Base-by-base conservation (phyloP, 352 stramenopile genomes). In the Globisporangium spinosum region DNA sequence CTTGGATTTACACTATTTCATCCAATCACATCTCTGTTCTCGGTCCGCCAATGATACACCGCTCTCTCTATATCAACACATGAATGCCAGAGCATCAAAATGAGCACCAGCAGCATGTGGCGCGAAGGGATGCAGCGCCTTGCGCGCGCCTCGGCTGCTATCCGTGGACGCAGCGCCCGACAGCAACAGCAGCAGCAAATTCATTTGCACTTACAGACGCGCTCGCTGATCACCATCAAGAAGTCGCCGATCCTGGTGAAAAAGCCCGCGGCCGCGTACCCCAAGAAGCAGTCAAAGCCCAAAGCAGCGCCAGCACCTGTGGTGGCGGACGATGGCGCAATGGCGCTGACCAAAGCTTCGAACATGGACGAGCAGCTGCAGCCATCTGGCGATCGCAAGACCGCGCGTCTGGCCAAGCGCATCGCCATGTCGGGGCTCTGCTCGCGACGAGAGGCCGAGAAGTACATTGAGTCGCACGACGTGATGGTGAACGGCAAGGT, bases 381-480 rank as follows among this genome's bases (percentile, higher is more conserved):
- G 10, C 4, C 29, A 32, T 4, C 29, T 32, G 35, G 32, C 1
- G 17, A 59, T 20, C 62, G 23, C 43, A 64, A 62, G 53, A 34
- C 72, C 20, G 64, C 91, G 49, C 83, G 90, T 8, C 71, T 97
- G 22, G 88, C 89, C 13, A 96, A 95, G 68, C 79, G 83, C 32
- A 92, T 97, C 57, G 86, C 90, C n/a, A 77, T 93, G 60, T 85
- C 83, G 47, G 83, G 90, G 6, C 34, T 94, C 10, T 94, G 87
- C 70, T 97, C 90, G 29, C 84, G 89, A 2, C 80, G 90, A 6
- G 87, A 96, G 29, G 89, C 87, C 17, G 90, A 97, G 63, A 88
- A 91, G 67, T 76, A 85, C 64, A 96, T 97, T 68, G 68, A 79
- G 61, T 73, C 77, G 40, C 78, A 81, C 45, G 73, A 87, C 22